Evolutionary conservation across 2,329 filamentous ascomycete genomes (phyloP), one percentile per base, ranked within the genome.

Genomic region (Trematosphaeria pertusa): DNA sequence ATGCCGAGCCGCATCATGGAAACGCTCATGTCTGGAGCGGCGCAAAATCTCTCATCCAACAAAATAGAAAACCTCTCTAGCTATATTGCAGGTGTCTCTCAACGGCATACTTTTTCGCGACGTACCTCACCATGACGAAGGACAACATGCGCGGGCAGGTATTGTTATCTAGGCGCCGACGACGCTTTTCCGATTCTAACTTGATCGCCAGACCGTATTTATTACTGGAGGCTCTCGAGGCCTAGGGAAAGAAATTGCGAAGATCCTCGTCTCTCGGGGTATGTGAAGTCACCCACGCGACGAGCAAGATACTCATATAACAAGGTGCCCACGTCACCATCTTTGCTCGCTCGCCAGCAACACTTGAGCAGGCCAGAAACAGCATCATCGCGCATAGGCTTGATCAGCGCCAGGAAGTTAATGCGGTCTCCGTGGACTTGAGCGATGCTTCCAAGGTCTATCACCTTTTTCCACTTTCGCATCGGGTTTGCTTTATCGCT

Each of bases 161-260:
- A n/a, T n/a, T n/a, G n/a, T n/a, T n/a, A n/a, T n/a, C n/a, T n/a
- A n/a, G n/a, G n/a, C n/a, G n/a, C n/a, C n/a, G n/a, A n/a, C n/a
- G n/a, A n/a, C n/a, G n/a, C n/a, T n/a, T n/a, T n/a, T n/a, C n/a
- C n/a, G n/a, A n/a, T n/a, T n/a, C n/a, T n/a, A n/a, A n/a, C n/a
- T n/a, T n/a, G n/a, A n/a, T n/a, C n/a, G n/a, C n/a, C 28, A 65
- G 59, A 59, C 48, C 5, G 52, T 55, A 5, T 64, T 64, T 26
- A 42, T 65, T 10, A 48, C 55, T 24, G 60, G 59, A 28, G 62
- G 59, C 12, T 64, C 60, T 8, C 43, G 40, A 3, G 61, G 58
- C 6, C 42, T 65, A n/a, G 61, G 61, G 7, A 61, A 60, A 43
- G 58, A 59, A 17, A 62, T 65, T 35, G 34, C 59, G 5, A 60